Conservation (phyloP, 163 green algal genomes). For the Volvox carteri region DNA sequence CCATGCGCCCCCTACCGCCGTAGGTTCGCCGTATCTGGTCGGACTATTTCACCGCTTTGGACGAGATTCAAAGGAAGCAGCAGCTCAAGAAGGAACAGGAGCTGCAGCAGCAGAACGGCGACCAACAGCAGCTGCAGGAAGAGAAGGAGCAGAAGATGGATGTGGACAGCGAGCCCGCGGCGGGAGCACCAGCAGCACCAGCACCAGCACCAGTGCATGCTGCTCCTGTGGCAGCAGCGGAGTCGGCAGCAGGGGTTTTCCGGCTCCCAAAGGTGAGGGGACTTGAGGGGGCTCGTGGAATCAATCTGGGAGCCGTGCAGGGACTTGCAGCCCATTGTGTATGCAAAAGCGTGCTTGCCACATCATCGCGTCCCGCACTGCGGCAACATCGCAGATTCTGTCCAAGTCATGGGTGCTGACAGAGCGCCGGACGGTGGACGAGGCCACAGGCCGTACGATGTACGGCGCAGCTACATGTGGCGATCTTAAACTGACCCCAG, state of each 20-base stretch:
- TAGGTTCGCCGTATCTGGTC: conserved; percentile 76
- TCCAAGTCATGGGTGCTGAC: conserved; percentile 38
- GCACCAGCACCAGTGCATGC: too few species aligned
- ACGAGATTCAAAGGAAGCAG: neutral
- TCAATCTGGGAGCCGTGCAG: too few species aligned
- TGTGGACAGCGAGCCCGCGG: too few species aligned
- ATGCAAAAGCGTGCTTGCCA: neutral
- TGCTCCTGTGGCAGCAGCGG: too few species aligned
- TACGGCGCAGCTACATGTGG: conserved; percentile 58
- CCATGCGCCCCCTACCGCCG: too few species aligned
- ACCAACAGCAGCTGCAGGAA: neutral
- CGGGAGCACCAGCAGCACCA: too few species aligned
- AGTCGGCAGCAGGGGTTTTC: neutral
- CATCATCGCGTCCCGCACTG: neutral
- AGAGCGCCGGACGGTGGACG: neutral
- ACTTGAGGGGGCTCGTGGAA: too few species aligned
- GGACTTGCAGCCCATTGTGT: too few species aligned
- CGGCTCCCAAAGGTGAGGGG: neutral
- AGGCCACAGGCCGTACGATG: conserved; percentile 29
- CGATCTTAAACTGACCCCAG: conserved; percentile 63
- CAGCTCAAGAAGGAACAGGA: neutral
- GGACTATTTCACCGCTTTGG: conserved; percentile 77
- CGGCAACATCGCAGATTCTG: neutral
- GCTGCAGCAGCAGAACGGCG: neutral
- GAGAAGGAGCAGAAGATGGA: neutral